Evolutionary conservation across 2,329 filamentous ascomycete species (phyloP).

Genomic region (Emmonsia crescens): DNA sequence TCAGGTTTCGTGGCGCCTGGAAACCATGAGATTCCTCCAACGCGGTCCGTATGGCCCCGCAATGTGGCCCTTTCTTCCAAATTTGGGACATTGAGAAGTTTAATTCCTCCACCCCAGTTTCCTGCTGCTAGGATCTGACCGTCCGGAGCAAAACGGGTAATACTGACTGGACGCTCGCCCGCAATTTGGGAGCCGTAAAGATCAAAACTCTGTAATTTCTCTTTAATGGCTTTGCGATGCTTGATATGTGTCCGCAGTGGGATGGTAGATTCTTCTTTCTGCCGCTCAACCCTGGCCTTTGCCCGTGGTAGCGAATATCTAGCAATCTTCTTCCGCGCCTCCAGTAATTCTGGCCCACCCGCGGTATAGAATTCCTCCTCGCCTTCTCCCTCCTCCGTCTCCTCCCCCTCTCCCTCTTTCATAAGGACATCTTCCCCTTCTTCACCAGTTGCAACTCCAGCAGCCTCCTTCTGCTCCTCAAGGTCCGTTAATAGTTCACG

Average conservation of each 20-base stretch:
- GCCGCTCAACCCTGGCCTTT: constrained; percentile 62
- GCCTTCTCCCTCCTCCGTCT: constrained; percentile 54
- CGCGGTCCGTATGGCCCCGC: constrained; percentile 76
- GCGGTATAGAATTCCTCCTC: constrained; percentile 95
- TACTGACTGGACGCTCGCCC: constrained; percentile 80
- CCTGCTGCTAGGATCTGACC: constrained; percentile 76
- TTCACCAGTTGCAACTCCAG: constrained; percentile 37
- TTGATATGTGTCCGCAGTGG: constrained; percentile 83
- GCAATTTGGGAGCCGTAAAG: constrained; percentile 89
- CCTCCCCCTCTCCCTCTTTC: constrained; percentile 40
- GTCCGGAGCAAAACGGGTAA: constrained; percentile 81
- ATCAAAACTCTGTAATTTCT: constrained; percentile 70
- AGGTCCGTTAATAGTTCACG: constrained; percentile 68
- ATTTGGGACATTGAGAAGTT: constrained; percentile 71
- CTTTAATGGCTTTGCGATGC: constrained; percentile 80
- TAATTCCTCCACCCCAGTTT: constrained; percentile 86
- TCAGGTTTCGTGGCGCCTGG: constrained; percentile 67
- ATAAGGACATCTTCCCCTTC: constrained; percentile 46
- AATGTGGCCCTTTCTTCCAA: constrained; percentile 65
- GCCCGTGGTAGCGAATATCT: constrained; percentile 74
- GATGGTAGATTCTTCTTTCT: constrained; percentile 72
- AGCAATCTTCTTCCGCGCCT: constrained; percentile 69
- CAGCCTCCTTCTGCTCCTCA: constrained; percentile 48
- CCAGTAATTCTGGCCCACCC: constrained; percentile 61
- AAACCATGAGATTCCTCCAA: constrained; percentile 84